Base-by-base conservation (phyloP, 192 early-diverging fungal species). In the Mortierella hygrophila region DNA sequence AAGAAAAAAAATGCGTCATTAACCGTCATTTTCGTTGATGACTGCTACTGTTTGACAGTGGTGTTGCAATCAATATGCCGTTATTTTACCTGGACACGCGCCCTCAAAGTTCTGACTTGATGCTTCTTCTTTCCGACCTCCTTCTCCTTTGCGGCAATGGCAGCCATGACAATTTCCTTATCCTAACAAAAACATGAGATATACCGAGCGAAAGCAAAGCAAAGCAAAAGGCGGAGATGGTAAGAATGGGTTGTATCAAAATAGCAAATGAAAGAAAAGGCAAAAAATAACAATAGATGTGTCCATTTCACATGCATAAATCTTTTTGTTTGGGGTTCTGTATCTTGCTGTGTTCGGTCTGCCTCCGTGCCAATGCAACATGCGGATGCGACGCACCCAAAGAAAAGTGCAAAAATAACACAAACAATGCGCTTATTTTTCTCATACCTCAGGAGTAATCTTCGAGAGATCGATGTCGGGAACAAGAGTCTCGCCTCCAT, bases 401-500 rank as follows among this genome's bases (percentile, higher is more conserved):
- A 65, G 75, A 70, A 26, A 70, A 65, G 11, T 21, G 15, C 1
- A 41, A 20, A 21, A 70, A 70, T n/a, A 41, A 41, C 71, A 16
- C 23, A 29, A 72, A 41, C 71, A 29, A 29, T n/a, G 20, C 21
- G 6, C 44, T 46, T 72, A 44, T 46, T 46, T 49, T 72, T 46
- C n/a, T 75, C n/a, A 60, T 83, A 83, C 82, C 82, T 83, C 46
- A 8, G 44, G 20, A 18, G 54, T 44, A 46, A 83, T 13, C 55
- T 75, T 83, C 38, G 47, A 78, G 29, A 78, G 70, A 40, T 83
- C 82, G 38, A 78, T 55, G 18, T 83, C 82, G n/a, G 76, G 82
- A 9, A 83, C 76, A 57, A 83, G 44, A 13, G 82, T 83, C 72
- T 83, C 82, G 47, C 77, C 82, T 26, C 77, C 82, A 74, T 83